Conservation (phyloP, 176 grass and related monocot species). For the Bothriochloa decipiens region DNA sequence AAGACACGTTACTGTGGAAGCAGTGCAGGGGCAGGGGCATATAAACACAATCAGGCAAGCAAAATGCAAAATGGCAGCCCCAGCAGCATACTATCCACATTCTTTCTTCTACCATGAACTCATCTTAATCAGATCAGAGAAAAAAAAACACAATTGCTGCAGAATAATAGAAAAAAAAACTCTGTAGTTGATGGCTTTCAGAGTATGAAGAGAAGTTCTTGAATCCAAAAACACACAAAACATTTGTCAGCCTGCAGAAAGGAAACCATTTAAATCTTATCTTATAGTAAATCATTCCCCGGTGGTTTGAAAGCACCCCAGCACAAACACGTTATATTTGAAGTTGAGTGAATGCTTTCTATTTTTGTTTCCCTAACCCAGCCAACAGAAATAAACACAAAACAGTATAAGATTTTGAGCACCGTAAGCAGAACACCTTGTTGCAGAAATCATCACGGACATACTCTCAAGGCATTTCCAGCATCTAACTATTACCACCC, state of each 20-base stretch:
- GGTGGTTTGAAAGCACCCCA: not conserved
- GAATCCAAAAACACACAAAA: too few species aligned
- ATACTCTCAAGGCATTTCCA: conserved; percentile 23
- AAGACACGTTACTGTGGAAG: not conserved
- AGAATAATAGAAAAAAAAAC: too few species aligned
- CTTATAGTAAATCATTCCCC: not conserved
- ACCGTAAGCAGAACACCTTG: not conserved
- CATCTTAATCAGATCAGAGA: not conserved
- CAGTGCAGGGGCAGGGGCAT: not conserved
- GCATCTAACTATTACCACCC: conserved; percentile 53
- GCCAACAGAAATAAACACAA: conserved; percentile 16
- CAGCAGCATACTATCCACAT: not conserved
- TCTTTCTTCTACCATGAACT: not conserved
- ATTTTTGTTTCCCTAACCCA: conserved; percentile 19
- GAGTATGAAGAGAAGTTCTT: too few species aligned
- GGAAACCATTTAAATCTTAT: not conserved
- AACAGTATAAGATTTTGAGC: conserved; percentile 2
- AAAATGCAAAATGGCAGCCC: not conserved
- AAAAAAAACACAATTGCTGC: not conserved
- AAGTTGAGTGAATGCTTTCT: conserved; percentile 11
- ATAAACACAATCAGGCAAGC: too few species aligned
- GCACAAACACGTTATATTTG: conserved; percentile 1
- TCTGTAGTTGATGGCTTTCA: too few species aligned
- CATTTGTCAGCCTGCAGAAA: too few species aligned
- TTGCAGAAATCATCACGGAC: conserved; percentile 6